Conservation (phyloP, 208 protist genomes). For the Vickermania ingenoplastis region DNA sequence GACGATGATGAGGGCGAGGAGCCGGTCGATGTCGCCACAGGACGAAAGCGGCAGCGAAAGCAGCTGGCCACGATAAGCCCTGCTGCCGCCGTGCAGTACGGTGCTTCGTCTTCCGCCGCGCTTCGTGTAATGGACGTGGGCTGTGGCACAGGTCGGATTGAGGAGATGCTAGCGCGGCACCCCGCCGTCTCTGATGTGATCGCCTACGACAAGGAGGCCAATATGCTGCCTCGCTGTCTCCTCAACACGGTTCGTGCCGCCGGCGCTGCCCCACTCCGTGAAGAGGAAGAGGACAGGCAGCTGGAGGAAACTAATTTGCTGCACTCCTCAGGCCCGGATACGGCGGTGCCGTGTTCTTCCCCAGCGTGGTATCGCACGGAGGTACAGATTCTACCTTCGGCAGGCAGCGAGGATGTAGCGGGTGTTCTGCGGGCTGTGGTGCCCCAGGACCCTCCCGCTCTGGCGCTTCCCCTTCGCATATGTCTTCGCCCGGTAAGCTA, state of each 20-base stretch:
- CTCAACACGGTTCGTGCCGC: constrained; percentile 20
- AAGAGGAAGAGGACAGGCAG: background rate
- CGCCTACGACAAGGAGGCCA: constrained; percentile 58
- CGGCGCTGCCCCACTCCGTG: too few relatives aligned
- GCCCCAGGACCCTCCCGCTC: background rate
- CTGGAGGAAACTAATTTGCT: too few relatives aligned
- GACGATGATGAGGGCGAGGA: background rate
- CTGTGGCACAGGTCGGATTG: constrained; percentile 74
- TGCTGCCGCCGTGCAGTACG: background rate
- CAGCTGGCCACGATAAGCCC: too few relatives aligned
- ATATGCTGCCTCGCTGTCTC: constrained; percentile 62
- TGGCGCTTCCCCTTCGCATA: constrained; percentile 32
- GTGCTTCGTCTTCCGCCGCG: background rate
- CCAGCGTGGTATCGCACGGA: too few relatives aligned
- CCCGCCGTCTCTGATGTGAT: constrained; percentile 37
- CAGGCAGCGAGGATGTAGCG: background rate
- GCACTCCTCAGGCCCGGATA: too few relatives aligned
- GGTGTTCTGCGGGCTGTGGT: too few relatives aligned
- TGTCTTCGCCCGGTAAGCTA: constrained; percentile 27
- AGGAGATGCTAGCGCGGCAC: constrained; percentile 38
- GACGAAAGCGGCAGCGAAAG: too few relatives aligned
- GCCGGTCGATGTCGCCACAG: too few relatives aligned
- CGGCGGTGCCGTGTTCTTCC: too few relatives aligned
- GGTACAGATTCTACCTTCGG: background rate
- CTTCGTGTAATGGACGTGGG: constrained; percentile 64